A percentile compares a stretch with the other conserved stretches of the same genome.
Conservation (phyloP, 257 asterid species). For the Linderniella brevidens region DNA sequence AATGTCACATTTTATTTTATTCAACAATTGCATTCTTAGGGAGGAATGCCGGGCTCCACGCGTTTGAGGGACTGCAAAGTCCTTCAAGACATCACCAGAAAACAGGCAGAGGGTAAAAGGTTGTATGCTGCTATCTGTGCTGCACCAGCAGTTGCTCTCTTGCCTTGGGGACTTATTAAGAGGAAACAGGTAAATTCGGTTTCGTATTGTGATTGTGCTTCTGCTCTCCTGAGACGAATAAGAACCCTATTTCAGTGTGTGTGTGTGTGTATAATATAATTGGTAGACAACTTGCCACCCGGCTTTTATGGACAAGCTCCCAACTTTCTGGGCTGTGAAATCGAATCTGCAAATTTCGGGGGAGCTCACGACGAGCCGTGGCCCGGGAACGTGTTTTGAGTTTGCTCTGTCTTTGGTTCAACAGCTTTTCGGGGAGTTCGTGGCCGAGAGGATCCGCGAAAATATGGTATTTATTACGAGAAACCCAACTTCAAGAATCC, state of each 20-base stretch:
- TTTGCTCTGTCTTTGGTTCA: slow-evolving; percentile 66
- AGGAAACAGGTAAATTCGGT: slow-evolving; percentile 41
- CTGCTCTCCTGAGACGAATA: slow-evolving; percentile 3
- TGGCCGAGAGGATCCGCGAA: slow-evolving; percentile 44
- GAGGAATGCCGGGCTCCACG: slow-evolving; percentile 98
- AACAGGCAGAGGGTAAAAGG: slow-evolving; percentile 65
- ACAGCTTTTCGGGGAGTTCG: slow-evolving; percentile 69
- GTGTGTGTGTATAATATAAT: too few relatives aligned
- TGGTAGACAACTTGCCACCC: slow-evolving; percentile 86
- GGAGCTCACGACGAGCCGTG: slow-evolving; percentile 89
- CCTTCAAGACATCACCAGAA: slow-evolving; percentile 56
- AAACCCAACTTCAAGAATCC: neutral
- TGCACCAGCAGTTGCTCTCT: slow-evolving; percentile 87
- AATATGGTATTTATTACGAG: slow-evolving; percentile 12
- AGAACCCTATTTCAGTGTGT: too few relatives aligned
- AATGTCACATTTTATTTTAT: neutral
- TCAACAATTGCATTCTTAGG: slow-evolving; percentile 22
- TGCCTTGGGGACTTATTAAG: slow-evolving; percentile 88
- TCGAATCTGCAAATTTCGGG: slow-evolving; percentile 64
- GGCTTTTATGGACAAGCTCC: slow-evolving; percentile 69
- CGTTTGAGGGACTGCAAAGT: slow-evolving; percentile 63
- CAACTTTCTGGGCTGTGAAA: slow-evolving; percentile 73
- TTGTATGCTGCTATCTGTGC: slow-evolving; percentile 85
- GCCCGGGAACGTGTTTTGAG: slow-evolving; percentile 75
- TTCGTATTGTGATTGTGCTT: neutral